Conservation (phyloP, 139 green algal genomes). For the Picochlorum sp. region DNA sequence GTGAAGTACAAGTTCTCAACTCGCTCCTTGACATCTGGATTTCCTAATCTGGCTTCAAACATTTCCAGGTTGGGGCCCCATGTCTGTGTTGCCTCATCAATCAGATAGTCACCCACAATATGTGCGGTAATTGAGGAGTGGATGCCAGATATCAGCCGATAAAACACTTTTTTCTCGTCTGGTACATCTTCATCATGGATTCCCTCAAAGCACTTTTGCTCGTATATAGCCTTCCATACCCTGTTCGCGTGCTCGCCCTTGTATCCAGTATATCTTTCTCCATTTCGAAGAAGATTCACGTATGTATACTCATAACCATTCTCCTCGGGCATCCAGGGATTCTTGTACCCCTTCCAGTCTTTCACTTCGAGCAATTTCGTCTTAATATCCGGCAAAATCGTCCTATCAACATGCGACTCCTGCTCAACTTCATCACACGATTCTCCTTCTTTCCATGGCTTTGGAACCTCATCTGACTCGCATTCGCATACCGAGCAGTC, state of each 20-base stretch:
- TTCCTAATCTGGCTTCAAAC: slow-evolving; percentile 63
- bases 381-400: slow-evolving; percentile 29
- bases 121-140: slow-evolving; percentile 89
- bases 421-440: slow-evolving; percentile 7
- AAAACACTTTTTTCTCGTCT: slow-evolving; percentile 73
- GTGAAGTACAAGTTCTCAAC: slow-evolving; percentile 94
- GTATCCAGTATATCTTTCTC: slow-evolving; percentile 87
- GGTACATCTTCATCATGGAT: slow-evolving; percentile 18
- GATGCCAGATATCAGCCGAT: slow-evolving; percentile 76
- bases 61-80: slow-evolving; percentile 70
- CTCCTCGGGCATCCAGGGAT: slow-evolving; percentile 89
- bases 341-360: slow-evolving; percentile 77
- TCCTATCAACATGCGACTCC: slow-evolving; percentile 43
- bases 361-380: slow-evolving; percentile 34
- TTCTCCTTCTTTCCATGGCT: slow-evolving; percentile 59
- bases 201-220: slow-evolving; percentile 69
- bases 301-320: slow-evolving; percentile 76
- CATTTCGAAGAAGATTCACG: slow-evolving; percentile 90
- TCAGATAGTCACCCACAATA: slow-evolving; percentile 65
- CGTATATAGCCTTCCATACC: slow-evolving; percentile 91
- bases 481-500: slow-evolving; percentile 84
- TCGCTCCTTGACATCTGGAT: slow-evolving; percentile 24
- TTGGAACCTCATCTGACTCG: slow-evolving; percentile 65
- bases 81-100: slow-evolving; percentile 31
- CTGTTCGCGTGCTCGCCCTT: slow-evolving; percentile 77